Evolutionary conservation across 352 stramenopile species (phyloP).

Genomic region (Phytophthora idaei): DNA sequence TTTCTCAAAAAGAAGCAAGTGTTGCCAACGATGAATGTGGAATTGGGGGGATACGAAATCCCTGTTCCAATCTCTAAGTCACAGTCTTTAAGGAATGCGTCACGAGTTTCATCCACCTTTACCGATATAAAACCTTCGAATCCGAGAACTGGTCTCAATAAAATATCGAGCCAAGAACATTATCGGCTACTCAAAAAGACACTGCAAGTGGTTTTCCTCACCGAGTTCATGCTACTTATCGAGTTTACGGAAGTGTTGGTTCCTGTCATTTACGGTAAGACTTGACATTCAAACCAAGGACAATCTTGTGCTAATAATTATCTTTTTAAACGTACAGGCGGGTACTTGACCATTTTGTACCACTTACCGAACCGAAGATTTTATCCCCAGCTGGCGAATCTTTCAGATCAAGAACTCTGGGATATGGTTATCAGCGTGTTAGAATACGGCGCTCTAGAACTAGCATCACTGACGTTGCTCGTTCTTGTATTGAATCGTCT

Average conservation of each 20-base stretch:
- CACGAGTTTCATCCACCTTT: not conserved
- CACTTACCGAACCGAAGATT: slow-evolving; percentile 38
- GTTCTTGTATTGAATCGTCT: slow-evolving; percentile 20
- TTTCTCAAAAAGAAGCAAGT: slow-evolving; percentile 19
- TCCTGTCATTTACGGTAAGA: slow-evolving; percentile 39
- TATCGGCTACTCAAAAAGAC: slow-evolving; percentile 20
- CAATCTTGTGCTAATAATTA: not conserved
- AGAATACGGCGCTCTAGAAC: slow-evolving; percentile 24
- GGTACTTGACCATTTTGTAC: slow-evolving; percentile 35
- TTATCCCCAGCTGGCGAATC: slow-evolving; percentile 30
- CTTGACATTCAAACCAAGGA: not conserved
- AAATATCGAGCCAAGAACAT: slow-evolving; percentile 12
- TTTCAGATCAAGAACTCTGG: slow-evolving; percentile 13
- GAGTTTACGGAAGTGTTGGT: slow-evolving; percentile 48
- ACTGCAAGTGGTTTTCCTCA: slow-evolving; percentile 38
- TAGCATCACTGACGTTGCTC: slow-evolving; percentile 18
- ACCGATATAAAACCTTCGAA: not conserved
- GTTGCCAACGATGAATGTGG: slow-evolving; percentile 18
- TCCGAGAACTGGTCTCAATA: slow-evolving; percentile 2
- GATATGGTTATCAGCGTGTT: slow-evolving; percentile 14
- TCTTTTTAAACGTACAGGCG: slow-evolving; percentile 8
- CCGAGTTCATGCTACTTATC: slow-evolving; percentile 47
- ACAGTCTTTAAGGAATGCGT: not conserved
- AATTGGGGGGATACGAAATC: slow-evolving; percentile 4
- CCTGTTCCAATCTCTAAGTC: not conserved